Base-by-base conservation (phyloP, 495 filamentous ascomycete genomes). In the Lophiotrema nucula region DNA sequence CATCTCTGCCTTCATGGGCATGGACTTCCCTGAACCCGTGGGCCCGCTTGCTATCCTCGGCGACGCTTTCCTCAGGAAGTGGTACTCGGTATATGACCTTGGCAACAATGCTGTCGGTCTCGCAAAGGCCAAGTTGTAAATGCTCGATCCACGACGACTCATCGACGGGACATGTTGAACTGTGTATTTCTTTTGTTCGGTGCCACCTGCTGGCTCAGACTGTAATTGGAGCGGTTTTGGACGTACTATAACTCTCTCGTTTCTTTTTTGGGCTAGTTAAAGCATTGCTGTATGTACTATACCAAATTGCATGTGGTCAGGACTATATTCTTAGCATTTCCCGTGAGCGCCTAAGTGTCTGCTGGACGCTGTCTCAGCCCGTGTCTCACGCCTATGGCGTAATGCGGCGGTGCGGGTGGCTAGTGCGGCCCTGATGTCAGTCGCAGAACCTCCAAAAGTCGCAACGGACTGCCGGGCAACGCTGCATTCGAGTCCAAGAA, bases 1-100 rank as follows among this genome's bases (percentile, higher is more conserved):
- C 77, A 95, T 99, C 75, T 95, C 90, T 46, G 85, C 88, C 60
- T 95, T 99, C 79, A 92, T 96, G 84, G 92, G 92, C 64, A 95
- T 97, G 88, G 93, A 97, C 74, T 88, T 97, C 82, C 90, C 89
- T 21, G 87, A 86, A 67, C 91, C 90, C 18, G 85, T 88, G 56
- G 93, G 95, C 15, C 95, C 95, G 53, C 81, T 99, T 47, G 95
- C 90, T 41, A 97, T 99, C 58, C 83, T 99, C 27, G 95, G 95
- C 66, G 95, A 99, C 73, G 87, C 95, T 43, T 99, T 99, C 88
- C 83, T 99, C 70, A 83, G 95, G 73, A 89, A 79, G 74, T 99
- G 88, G 84, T 99, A 97, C 82, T 95, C 89, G 56, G 87, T 97
- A 68, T 99, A 97, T 69, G 88, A 99, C 73, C 77, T 96, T 35